Evolutionary conservation across 768 basidiomycete species (phyloP), one percentile per base, ranked within the genome.

Genomic region (Calocybe cyanea): DNA sequence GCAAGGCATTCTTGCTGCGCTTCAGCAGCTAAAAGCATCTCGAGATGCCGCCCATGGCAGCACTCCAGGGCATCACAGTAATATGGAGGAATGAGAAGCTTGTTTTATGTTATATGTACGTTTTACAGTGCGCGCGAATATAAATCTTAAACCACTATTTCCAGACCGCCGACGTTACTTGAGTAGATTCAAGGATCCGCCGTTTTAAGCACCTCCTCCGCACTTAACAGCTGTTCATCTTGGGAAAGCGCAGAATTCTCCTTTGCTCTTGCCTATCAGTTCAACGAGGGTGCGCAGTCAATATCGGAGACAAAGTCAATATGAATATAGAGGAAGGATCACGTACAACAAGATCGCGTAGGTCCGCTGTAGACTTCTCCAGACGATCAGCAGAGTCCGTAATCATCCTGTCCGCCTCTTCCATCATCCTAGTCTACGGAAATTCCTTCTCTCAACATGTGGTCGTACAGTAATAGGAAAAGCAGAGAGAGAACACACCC

Each of bases 371-470:
- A 24, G 80, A 81, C 57, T 72, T 77, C 38, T 71, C 77, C n/a
- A 90, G 67, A 38, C 85, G 76, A 44, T 62, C 72, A 45, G 70
- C 66, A 17, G 83, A 75, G 59, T 92, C 87, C 41, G 66, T 65
- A 48, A 92, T 76, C 90, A 94, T 90, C 72, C 80, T 89, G 50
- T 78, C 68, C 34, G 84, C 83, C 70, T 94, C 91, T 46, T 87
- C 82, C 39, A 83, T 65, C 68, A 91, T 70, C 57, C 74, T 77
- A 44, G 63, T 71, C 88, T 91, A 57, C 34, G 42, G 45, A 35
- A 48, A 41, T 55, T 45, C 51, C 53, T 50, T 49, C 50, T 52
- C 36, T 40, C 41, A 28, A 28, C 5, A 28, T 6, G 5, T 35
- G 9, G 31, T 32, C n/a, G 31, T 8, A 8, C 31, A 8, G n/a